These are phyloP conservation scores for Globisporangium sylvaticum DNA, from an alignment of 352 stramenopile species.

Conservation along the genomic window DNA sequence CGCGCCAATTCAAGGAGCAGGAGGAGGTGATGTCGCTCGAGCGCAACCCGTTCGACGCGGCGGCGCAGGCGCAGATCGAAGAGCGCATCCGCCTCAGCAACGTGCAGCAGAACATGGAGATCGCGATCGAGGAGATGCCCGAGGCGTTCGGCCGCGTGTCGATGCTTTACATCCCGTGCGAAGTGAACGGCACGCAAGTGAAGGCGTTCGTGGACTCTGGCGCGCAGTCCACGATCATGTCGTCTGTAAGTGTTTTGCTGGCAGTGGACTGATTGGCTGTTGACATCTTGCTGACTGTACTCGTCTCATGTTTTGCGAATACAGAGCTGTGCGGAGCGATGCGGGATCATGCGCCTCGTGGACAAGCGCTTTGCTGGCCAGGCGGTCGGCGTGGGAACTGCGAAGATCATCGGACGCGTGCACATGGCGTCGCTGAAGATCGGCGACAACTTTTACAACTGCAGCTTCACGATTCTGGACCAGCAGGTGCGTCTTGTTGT, in stretches of 20 bases:
- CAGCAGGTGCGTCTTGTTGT: constrained; percentile 42
- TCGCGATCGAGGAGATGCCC: constrained; percentile 86
- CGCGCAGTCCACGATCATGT: constrained; percentile 92
- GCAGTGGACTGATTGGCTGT: not conserved
- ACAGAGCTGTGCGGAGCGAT: constrained; percentile 86
- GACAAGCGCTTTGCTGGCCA: constrained; percentile 88
- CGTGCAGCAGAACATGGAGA: constrained; percentile 89
- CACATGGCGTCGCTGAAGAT: constrained; percentile 92
- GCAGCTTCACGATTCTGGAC: constrained; percentile 93
- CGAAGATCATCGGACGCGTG: constrained; percentile 95
- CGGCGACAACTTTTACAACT: constrained; percentile 88
- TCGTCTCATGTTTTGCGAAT: constrained; percentile 1
- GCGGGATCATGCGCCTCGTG: constrained; percentile 87
- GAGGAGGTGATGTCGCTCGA: constrained; percentile 68
- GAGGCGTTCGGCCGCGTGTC: constrained; percentile 82
- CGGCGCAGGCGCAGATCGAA: constrained; percentile 76
- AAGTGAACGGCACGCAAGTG: constrained; percentile 77
- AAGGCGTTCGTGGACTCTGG: constrained; percentile 91
- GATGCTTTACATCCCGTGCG: constrained; percentile 88
- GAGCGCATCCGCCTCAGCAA: constrained; percentile 82
- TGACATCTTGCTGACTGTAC: not conserved
- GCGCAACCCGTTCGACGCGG: constrained; percentile 71
- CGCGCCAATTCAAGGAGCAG: constrained; percentile 77
- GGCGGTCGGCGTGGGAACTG: constrained; percentile 94
- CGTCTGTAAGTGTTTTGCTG: constrained; percentile 51